Evolutionary conservation across 1,284 basidiomycete genomes (phyloP), one percentile per base, ranked within the genome.

Genomic region (Taiwanofungus camphoratus): DNA sequence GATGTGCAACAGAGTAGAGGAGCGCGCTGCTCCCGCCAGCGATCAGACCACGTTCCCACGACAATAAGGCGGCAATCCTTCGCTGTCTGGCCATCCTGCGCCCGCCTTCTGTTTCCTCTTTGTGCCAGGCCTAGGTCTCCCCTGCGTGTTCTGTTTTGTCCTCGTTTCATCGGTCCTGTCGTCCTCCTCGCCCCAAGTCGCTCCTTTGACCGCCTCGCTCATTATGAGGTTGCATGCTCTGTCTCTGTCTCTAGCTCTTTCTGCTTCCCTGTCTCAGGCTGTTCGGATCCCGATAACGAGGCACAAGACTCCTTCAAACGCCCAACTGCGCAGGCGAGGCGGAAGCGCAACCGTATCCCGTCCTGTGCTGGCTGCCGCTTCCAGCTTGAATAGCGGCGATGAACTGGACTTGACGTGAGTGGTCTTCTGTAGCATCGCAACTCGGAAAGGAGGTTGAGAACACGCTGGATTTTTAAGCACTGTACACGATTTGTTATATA

Each of bases 401-500:
- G 52, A 50, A 29, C 36, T 60, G 12, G 56, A 59, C 48, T 46
- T 69, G 30, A 57, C 53, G 67, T 69, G 46, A 46, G 59, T 48
- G 33, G 31, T 35, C 26, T 29, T 19, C 16, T 29, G 29, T 36
- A 13, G 32, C 11, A 21, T n/a, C n/a, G 23, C n/a, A 30, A 30
- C 11, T 11, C 15, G 20, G 22, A 18, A 7, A 20, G 30, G n/a
- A 20, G 16, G 36, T 35, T 37, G 20, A 46, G 27, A 9, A 18
- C 13, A 21, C 12, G 21, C 11, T 18, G 29, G 24, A 34, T 9
- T 41, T 6, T 27, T 27, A 46, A 87, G 85, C 54, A 77, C 82
- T 49, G 74, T 80, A 18, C 74, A 79, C 50, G 86, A 88, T 63
- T 58, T 89, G 59, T 71, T 89, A 47, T 89, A 89, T 56, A 73